These are phyloP conservation scores for Trichophyton simii DNA, from an alignment of 2,329 filamentous ascomycete genomes.

Conservation along the genomic window DNA sequence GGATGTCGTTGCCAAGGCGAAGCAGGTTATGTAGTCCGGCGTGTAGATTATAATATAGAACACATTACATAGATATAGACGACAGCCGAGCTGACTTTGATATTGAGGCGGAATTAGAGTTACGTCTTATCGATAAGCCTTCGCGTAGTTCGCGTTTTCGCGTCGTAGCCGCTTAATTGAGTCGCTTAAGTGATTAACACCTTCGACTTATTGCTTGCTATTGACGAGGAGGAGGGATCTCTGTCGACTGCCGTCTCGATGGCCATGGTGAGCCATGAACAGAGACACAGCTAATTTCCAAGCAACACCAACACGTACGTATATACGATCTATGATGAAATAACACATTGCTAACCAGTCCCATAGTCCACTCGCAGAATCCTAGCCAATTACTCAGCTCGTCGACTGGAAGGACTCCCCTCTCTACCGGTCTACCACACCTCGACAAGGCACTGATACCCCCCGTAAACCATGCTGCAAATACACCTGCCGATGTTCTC, in stretches of 20 bases:
- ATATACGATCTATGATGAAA: too few relatives aligned
- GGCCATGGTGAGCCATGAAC: conserved; percentile 1
- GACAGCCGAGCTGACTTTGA: neutral
- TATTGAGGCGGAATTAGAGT: neutral
- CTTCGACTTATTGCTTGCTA: neutral
- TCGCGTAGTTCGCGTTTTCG: neutral
- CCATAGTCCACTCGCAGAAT: neutral
- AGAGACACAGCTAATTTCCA: conserved; percentile 23
- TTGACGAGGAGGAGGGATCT: too few relatives aligned
- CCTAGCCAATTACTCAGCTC: neutral
- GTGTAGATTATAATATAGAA: neutral
- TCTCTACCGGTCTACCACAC: conserved; percentile 44
- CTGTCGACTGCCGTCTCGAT: neutral
- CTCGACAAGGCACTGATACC: conserved; percentile 34
- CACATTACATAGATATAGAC: neutral
- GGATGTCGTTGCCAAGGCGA: conserved; percentile 33
- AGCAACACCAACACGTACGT: conserved; percentile 22
- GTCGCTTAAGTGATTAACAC: neutral
- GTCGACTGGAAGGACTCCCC: conserved; percentile 14
- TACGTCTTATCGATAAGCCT: neutral
- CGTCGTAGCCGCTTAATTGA: neutral
- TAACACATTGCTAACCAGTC: neutral
- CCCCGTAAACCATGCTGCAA: neutral
- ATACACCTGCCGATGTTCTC: neutral
- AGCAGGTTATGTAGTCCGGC: conserved; percentile 10